Evolutionary conservation across 2,329 filamentous ascomycete genomes (phyloP).

Genomic region (Macroventuria anomochaeta): DNA sequence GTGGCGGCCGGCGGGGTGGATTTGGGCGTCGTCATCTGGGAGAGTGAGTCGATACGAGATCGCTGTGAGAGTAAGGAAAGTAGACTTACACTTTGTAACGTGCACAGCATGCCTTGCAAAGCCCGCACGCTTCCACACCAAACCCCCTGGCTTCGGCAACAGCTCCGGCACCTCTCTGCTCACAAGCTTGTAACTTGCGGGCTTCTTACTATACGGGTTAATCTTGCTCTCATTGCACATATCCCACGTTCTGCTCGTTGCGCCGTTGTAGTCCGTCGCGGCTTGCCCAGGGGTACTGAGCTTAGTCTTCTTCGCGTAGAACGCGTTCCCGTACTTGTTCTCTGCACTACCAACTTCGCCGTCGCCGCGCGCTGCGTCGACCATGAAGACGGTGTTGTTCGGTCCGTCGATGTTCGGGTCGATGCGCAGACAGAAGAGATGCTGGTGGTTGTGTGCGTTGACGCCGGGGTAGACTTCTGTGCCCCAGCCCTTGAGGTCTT

Average conservation of each 20-base stretch:
- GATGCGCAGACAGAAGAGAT: constrained; percentile 88
- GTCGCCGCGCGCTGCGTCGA: constrained; percentile 73
- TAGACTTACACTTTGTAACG: constrained; percentile 80
- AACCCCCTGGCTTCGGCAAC: constrained; percentile 77
- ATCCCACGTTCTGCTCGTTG: constrained; percentile 84
- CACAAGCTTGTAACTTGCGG: constrained; percentile 86
- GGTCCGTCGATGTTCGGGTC: constrained; percentile 87
- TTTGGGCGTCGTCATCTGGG: constrained; percentile 76
- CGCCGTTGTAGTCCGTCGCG: constrained; percentile 80
- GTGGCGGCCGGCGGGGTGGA: constrained; percentile 85
- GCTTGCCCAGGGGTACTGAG: constrained; percentile 72
- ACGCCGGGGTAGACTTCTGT: constrained; percentile 90
- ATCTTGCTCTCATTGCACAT: constrained; percentile 83
- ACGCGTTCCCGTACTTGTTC: constrained; percentile 90
- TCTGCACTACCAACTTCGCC: constrained; percentile 79
- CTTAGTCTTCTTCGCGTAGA: constrained; percentile 84
- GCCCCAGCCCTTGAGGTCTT: constrained; percentile 86
- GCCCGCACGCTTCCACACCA: constrained; percentile 89
- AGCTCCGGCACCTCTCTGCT: constrained; percentile 81
- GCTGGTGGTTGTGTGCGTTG: constrained; percentile 95
- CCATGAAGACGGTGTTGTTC: constrained; percentile 83
- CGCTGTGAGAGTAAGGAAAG: no score
- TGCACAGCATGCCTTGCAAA: constrained; percentile 88
- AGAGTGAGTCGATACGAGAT: constrained; percentile 13
- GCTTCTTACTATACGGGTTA: constrained; percentile 87